Percentiles rank a stretch among this genome's conserved stretches.
Evolutionary conservation across 2,329 filamentous ascomycete species (phyloP).

Genomic region (Botryotinia calthae): DNA sequence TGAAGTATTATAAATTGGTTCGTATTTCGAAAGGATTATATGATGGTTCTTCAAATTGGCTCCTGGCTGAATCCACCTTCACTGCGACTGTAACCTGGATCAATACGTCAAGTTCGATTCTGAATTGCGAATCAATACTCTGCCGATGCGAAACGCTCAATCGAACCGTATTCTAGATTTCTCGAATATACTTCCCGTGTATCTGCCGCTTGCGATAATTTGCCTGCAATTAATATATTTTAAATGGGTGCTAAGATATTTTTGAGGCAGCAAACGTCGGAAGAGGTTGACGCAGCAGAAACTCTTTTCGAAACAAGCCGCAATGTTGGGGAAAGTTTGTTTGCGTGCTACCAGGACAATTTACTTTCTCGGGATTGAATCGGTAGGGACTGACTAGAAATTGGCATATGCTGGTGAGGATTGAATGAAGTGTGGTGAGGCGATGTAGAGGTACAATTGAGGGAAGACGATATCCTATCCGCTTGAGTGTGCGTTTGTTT

Average conservation of each 20-base stretch:
- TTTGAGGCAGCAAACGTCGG: not conserved
- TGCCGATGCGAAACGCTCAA: conserved; percentile 1
- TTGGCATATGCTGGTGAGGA: not conserved
- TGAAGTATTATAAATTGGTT: conserved; percentile 18
- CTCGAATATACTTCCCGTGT: not conserved
- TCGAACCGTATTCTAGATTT: not conserved
- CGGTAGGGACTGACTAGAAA: not conserved
- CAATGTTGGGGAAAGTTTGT: not conserved
- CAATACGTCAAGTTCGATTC: not conserved
- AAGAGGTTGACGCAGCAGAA: not conserved
- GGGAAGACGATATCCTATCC: not conserved
- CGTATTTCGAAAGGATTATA: not conserved
- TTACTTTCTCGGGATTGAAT: not conserved
- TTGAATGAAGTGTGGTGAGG: not conserved
- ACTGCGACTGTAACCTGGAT: not conserved
- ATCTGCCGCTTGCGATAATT: not conserved
- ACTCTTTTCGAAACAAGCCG: conserved; percentile 1
- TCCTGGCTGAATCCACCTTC: not conserved
- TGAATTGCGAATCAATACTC: not conserved
- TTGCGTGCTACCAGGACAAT: conserved; percentile 4
- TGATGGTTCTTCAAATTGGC: not conserved
- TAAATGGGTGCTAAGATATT: not conserved
- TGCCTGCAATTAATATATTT: not conserved
- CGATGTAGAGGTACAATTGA: not conserved
- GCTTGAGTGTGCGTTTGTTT: not conserved